Percentiles rank a stretch among this genome's conserved stretches.
phyloP scores from a whole-genome alignment of 164 flowering plant species.

The Liquidambar formosana region DNA sequence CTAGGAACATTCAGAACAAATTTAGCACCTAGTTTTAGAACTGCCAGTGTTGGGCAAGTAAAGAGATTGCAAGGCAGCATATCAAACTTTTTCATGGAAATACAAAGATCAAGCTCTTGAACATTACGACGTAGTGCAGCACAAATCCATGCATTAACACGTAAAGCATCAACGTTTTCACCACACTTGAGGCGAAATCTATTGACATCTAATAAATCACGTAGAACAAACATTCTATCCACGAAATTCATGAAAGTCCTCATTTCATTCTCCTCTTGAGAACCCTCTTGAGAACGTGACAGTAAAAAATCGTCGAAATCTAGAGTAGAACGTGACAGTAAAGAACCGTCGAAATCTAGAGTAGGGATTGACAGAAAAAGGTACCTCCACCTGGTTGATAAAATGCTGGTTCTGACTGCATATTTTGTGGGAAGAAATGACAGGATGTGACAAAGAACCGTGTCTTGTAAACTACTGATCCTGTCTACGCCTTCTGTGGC shows the following conservation, averaged over 20 bases:
- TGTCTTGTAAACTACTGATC: not conserved
- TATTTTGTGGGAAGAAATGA: slow-evolving; percentile 1
- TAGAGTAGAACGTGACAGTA: too few species aligned
- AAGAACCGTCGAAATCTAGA: not conserved
- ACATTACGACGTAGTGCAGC: not conserved
- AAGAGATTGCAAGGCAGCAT: slow-evolving; percentile 18
- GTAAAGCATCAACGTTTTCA: not conserved
- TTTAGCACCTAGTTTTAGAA: slow-evolving; percentile 11
- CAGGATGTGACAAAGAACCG: not conserved
- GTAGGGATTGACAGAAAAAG: not conserved
- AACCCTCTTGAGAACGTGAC: too few species aligned
- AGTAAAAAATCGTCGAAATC: not conserved
- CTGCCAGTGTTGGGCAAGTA: slow-evolving; percentile 3
- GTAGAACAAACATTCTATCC: not conserved
- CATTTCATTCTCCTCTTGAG: too few species aligned
- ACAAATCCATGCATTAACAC: not conserved
- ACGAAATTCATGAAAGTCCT: not conserved
- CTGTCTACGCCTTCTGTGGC: not conserved
- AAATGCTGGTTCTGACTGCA: not conserved
- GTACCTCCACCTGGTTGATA: not conserved
- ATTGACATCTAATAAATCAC: not conserved
- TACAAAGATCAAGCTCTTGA: slow-evolving; percentile 13
- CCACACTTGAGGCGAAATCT: not conserved
- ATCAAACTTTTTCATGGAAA: not conserved
- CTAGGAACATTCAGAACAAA: slow-evolving; percentile 13